phyloP scores from a whole-genome alignment of 768 basidiomycete genomes.

The Macrolepiota dolichaula region DNA sequence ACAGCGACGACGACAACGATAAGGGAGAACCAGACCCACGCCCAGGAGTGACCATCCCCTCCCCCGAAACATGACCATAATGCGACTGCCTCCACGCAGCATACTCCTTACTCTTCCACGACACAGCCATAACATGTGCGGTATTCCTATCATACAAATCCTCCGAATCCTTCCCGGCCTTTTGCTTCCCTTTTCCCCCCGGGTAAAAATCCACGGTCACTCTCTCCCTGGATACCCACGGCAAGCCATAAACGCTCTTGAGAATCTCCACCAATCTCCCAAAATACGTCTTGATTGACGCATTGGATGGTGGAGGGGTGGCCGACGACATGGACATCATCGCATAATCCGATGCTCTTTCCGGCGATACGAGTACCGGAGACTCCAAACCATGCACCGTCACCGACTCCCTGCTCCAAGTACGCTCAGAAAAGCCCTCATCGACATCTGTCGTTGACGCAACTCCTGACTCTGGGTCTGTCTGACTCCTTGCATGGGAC shows the following conservation, averaged over 20 bases:
- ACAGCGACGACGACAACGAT: background rate
- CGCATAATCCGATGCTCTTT: conserved; percentile 42
- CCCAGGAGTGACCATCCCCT: background rate
- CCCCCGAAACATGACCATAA: background rate
- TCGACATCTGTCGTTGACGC: too few species aligned
- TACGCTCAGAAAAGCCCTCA: too few species aligned
- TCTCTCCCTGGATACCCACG: conserved; percentile 40
- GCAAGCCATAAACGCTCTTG: conserved; percentile 32
- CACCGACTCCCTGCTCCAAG: background rate
- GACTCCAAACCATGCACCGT: conserved; percentile 21
- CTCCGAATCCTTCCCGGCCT: background rate
- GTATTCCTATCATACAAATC: background rate
- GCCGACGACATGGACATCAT: conserved; percentile 39
- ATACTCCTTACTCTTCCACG: conserved; percentile 7
- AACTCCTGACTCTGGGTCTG: too few species aligned
- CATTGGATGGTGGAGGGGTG: conserved; percentile 33
- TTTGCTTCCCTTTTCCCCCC: conserved; percentile 16
- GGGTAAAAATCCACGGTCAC: conserved; percentile 45
- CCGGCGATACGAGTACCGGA: conserved; percentile 39
- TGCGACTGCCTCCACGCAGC: background rate
- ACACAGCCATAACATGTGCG: background rate
- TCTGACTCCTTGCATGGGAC: too few species aligned
- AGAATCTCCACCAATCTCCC: conserved; percentile 33
- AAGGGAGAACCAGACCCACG: background rate
- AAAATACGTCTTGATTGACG: conserved; percentile 28